Evolutionary conservation across 116 monocot species (phyloP).

Genomic region (Phalaenopsis hybrid): DNA sequence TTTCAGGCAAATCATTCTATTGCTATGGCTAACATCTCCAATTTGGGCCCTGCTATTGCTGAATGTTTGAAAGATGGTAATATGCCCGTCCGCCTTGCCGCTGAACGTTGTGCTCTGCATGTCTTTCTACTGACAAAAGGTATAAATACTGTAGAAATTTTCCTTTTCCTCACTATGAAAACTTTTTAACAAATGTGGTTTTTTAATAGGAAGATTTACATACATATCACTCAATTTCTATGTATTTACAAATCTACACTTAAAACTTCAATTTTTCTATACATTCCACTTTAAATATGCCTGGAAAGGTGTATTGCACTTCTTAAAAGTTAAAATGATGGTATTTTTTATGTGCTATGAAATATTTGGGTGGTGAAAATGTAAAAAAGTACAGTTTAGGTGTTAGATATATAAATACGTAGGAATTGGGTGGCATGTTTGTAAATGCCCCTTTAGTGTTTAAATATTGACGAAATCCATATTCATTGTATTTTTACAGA

Average conservation of each 20-base stretch:
- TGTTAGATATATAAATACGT: too few relatives aligned
- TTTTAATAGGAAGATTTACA: background rate
- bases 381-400: too few relatives aligned
- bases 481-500: background rate
- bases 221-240: too few relatives aligned
- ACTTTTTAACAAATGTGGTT: background rate
- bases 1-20: conserved; percentile 55
- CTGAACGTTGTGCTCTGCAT: conserved; percentile 88
- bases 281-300: too few relatives aligned
- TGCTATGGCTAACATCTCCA: conserved; percentile 28
- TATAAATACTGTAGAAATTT: conserved; percentile 10
- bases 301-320: too few relatives aligned
- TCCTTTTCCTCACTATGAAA: background rate
- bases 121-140: conserved; percentile 83
- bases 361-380: too few relatives aligned
- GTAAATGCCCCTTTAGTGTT: background rate
- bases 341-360: too few relatives aligned
- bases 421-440: background rate
- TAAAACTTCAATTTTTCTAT: too few relatives aligned
- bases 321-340: too few relatives aligned
- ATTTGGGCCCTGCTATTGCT: conserved; percentile 66
- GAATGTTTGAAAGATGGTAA: conserved; percentile 71
- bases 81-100: conserved; percentile 80
- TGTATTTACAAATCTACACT: too few relatives aligned
- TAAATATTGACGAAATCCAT: background rate